Conservation (phyloP, 306 rosid species). For the Begonia peltatifolia region DNA sequence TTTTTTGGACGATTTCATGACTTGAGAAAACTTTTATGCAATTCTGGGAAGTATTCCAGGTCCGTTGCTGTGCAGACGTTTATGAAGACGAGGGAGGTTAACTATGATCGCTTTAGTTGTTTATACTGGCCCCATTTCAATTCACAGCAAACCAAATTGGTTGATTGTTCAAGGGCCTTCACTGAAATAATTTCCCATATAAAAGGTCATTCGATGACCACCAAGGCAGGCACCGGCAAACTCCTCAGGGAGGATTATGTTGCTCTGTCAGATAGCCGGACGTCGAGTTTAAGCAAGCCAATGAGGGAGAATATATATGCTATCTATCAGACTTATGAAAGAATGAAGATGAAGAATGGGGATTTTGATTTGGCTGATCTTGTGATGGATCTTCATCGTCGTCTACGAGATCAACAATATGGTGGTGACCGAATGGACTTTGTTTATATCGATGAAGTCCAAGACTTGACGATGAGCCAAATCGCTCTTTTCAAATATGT, state of each 20-base stretch:
- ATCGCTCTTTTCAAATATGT: constrained; percentile 54
- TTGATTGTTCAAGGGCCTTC: constrained; percentile 52
- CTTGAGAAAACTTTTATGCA: constrained; percentile 7
- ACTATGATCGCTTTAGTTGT: constrained; percentile 43
- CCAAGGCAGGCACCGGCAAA: constrained; percentile 26
- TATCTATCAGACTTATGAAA: constrained; percentile 48
- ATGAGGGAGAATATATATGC: constrained; percentile 41
- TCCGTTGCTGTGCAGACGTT: constrained; percentile 25
- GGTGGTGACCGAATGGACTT: constrained; percentile 40
- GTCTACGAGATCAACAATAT: constrained; percentile 27
- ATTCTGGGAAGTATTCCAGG: constrained; percentile 13
- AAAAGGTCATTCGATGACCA: constrained; percentile 40
- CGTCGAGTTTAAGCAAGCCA: constrained; percentile 26
- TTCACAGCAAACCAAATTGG: constrained; percentile 31
- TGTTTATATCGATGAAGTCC: constrained; percentile 78
- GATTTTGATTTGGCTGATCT: constrained; percentile 69
- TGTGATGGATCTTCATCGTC: constrained; percentile 46
- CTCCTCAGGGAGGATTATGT: constrained; percentile 38
- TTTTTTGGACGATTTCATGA: constrained; percentile 49
- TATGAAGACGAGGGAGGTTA: constrained; percentile 47
- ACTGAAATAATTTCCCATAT: constrained; percentile 60
- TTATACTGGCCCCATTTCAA: constrained; percentile 64
- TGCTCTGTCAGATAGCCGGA: constrained; percentile 21
- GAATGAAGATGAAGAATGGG: constrained; percentile 41
- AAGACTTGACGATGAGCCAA: constrained; percentile 72